These are phyloP conservation scores for Wallacemonas collosoma DNA, from an alignment of 208 protist genomes.

Conservation along the genomic window DNA sequence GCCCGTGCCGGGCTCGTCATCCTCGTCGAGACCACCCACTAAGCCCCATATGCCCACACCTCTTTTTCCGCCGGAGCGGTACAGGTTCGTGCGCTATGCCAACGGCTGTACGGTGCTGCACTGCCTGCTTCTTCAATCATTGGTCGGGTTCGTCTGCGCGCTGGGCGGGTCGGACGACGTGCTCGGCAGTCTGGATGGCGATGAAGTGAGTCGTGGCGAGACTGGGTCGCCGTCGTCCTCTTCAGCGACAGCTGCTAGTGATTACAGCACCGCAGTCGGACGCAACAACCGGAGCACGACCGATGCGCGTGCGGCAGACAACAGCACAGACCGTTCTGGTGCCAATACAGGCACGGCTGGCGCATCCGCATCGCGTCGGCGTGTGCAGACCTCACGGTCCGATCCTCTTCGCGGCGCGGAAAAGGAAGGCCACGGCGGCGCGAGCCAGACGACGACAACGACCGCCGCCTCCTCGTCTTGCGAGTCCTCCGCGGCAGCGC, in stretches of 20 bases:
- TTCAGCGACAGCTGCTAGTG: too few species aligned
- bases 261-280: too few species aligned
- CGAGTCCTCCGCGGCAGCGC: constrained; percentile 13
- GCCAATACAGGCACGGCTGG: too few species aligned
- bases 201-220: constrained; percentile 23
- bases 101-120: constrained; percentile 73
- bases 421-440: too few species aligned
- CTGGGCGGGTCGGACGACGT: constrained; percentile 32
- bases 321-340: too few species aligned
- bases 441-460: too few species aligned
- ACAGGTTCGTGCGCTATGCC: constrained; percentile 74
- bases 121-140: constrained; percentile 49
- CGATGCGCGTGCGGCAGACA: too few species aligned
- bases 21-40: background rate
- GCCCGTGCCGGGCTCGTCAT: background rate
- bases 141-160: constrained; percentile 69
- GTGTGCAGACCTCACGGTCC: too few species aligned
- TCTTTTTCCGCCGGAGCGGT: constrained; percentile 50
- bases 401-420: too few species aligned
- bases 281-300: too few species aligned
- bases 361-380: too few species aligned
- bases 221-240: background rate
- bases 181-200: constrained; percentile 3
- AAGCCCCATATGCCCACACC: background rate
- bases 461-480: background rate